A percentile compares a stretch with the other conserved stretches of the same genome.
Evolutionary conservation across 2,329 filamentous ascomycete genomes (phyloP).

Genomic region (Epichloe sp.): DNA sequence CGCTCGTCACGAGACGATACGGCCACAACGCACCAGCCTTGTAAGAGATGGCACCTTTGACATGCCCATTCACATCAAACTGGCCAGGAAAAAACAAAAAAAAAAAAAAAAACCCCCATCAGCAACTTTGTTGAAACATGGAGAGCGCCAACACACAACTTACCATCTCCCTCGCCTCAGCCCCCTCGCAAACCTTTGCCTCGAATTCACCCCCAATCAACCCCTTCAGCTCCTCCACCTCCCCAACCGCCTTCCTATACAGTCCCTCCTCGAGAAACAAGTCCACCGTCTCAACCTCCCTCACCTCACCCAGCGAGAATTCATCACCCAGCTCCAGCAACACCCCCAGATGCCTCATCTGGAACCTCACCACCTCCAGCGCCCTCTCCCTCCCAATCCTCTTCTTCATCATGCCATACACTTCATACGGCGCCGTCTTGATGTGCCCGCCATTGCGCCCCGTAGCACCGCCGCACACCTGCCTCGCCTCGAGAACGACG

Average conservation of each 20-base stretch:
- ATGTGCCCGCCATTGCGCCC: conserved; percentile 41
- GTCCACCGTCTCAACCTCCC: conserved; percentile 34
- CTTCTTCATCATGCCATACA: conserved; percentile 22
- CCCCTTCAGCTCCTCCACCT: conserved; percentile 20
- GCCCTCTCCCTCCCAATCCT: conserved; percentile 24
- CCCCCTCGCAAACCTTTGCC: conserved; percentile 21
- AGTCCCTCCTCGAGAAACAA: conserved; percentile 26
- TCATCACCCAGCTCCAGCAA: conserved; percentile 25
- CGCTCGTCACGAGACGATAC: conserved; percentile 32
- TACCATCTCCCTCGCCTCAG: conserved; percentile 20
- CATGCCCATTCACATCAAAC: conserved; percentile 22
- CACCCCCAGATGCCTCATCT: conserved; percentile 27
- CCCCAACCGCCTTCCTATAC: conserved; percentile 18
- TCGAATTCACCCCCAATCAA: conserved; percentile 26
- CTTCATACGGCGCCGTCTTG: conserved; percentile 30
- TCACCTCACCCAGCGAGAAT: conserved; percentile 25
- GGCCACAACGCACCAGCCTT: conserved; percentile 37
- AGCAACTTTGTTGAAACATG: background rate
- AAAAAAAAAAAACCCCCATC: too few species aligned
- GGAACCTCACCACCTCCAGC: conserved; percentile 27
- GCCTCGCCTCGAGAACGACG: conserved; percentile 37
- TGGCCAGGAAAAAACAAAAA: conserved; percentile 1
- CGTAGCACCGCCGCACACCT: conserved; percentile 37
- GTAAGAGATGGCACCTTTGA: conserved; percentile 31
- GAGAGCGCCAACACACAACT: too few species aligned